These are phyloP conservation scores for Smittium mucronatum DNA, from an alignment of 371 early-diverging fungal genomes.

Conservation along the genomic window DNA sequence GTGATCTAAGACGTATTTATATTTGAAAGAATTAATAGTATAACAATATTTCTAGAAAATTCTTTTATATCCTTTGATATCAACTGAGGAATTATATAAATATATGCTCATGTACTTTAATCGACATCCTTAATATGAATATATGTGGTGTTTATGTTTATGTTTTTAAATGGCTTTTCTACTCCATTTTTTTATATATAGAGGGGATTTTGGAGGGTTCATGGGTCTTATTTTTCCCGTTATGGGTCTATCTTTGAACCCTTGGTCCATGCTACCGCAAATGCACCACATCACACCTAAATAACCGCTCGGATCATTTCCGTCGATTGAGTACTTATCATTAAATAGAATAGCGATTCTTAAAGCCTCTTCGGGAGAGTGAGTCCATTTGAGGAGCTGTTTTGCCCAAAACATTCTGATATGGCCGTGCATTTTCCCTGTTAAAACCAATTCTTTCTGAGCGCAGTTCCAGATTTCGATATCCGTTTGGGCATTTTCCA, in stretches of 20 bases:
- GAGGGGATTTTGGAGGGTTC: neutral
- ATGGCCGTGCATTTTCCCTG: neutral
- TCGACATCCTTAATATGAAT: too few relatives aligned
- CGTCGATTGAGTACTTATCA: neutral
- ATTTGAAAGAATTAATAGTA: conserved; percentile 50
- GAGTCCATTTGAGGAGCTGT: neutral
- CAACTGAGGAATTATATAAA: too few relatives aligned
- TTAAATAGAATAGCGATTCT: neutral
- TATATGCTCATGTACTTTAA: too few relatives aligned
- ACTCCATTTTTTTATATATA: neutral
- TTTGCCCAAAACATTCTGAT: neutral
- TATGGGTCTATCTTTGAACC: neutral
- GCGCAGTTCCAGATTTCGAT: neutral
- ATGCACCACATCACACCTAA: neutral
- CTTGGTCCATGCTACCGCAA: neutral
- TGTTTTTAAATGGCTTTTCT: neutral
- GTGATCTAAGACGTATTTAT: conserved; percentile 71
- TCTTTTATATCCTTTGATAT: conserved; percentile 1
- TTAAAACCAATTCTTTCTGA: neutral
- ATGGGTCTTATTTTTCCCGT: neutral
- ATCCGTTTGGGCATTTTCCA: neutral
- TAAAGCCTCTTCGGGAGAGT: neutral
- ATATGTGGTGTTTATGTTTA: too few relatives aligned
- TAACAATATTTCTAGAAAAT: neutral
- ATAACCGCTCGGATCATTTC: neutral